Conservation (phyloP, 441 rosid genomes). For the Breynia disticha region DNA sequence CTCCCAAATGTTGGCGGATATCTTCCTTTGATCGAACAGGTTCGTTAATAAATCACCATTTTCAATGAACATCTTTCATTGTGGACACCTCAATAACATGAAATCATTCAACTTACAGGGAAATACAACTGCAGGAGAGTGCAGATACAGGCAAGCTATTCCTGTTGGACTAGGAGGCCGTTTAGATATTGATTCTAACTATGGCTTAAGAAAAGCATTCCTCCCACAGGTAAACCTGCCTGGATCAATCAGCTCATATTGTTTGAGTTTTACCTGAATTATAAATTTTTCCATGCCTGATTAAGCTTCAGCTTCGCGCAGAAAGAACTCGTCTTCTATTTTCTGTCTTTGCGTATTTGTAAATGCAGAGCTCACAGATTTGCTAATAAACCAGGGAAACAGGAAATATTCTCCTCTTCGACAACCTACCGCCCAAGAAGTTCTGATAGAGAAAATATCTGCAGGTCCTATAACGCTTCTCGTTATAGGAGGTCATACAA, state of each 20-base stretch:
- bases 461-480: constrained; percentile 58
- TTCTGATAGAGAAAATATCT: constrained; percentile 48
- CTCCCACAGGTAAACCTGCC: constrained; percentile 51
- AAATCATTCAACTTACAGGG: constrained; percentile 31
- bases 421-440: constrained; percentile 72
- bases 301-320: no score
- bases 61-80: background rate
- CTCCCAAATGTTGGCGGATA: constrained; percentile 78
- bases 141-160: constrained; percentile 81
- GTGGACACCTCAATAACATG: background rate
- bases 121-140: constrained; percentile 55
- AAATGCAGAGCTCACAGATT: constrained; percentile 5
- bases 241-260: no score
- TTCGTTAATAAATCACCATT: constrained; percentile 8
- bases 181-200: constrained; percentile 52
- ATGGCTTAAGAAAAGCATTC: constrained; percentile 59
- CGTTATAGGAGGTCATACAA: constrained; percentile 62
- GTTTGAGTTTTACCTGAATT: no score
- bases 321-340: no score
- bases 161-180: constrained; percentile 66
- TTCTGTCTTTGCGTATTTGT: no score
- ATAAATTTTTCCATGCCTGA: no score
- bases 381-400: constrained; percentile 42
- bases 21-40: constrained; percentile 86
- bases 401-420: constrained; percentile 64